Evolutionary conservation across 2,329 filamentous ascomycete species (phyloP).

Genomic region (Knoxdaviesia proteae): DNA sequence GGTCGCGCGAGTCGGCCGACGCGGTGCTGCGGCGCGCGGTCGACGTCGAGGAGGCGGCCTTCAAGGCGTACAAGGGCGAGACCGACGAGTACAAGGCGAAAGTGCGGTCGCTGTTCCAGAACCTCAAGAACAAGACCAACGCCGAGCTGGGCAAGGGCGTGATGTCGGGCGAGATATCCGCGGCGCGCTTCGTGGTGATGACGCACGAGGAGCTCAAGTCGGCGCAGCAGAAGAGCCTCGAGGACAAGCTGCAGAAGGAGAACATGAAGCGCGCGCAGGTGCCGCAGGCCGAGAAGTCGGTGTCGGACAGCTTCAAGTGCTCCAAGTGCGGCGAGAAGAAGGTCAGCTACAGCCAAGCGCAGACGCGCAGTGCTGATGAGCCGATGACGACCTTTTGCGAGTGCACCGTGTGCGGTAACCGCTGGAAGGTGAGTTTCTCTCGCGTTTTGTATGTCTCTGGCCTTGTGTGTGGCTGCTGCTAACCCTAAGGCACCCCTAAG

Average conservation of each 20-base stretch:
- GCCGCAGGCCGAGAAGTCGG: conserved; percentile 74
- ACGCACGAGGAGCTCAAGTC: conserved; percentile 79
- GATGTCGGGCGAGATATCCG: conserved; percentile 48
- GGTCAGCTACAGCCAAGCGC: conserved; percentile 89
- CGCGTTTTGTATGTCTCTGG: no score
- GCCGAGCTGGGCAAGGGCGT: conserved; percentile 55
- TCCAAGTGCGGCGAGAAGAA: conserved; percentile 82
- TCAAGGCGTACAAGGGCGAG: conserved; percentile 46
- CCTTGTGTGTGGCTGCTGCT: no score
- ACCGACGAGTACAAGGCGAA: conserved; percentile 63
- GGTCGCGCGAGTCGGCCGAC: conserved; percentile 49
- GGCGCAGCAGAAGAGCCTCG: conserved; percentile 55
- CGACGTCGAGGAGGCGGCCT: conserved; percentile 68
- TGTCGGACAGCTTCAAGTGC: conserved; percentile 73
- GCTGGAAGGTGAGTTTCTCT: conserved; percentile 41
- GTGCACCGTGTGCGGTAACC: conserved; percentile 47
- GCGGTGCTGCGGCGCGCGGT: conserved; percentile 54
- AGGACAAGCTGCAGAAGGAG: conserved; percentile 60
- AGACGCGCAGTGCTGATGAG: conserved; percentile 89
- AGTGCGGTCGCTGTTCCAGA: conserved; percentile 81
- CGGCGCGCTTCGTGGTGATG: conserved; percentile 68
- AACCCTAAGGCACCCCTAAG: background rate
- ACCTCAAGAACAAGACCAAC: conserved; percentile 86
- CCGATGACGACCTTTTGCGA: conserved; percentile 66
- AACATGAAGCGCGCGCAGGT: conserved; percentile 98